A percentile compares a stretch with the other conserved stretches of the same genome.
Evolutionary conservation across 164 flowering plant genomes (phyloP).

Genomic region (Aristolochia californica): DNA sequence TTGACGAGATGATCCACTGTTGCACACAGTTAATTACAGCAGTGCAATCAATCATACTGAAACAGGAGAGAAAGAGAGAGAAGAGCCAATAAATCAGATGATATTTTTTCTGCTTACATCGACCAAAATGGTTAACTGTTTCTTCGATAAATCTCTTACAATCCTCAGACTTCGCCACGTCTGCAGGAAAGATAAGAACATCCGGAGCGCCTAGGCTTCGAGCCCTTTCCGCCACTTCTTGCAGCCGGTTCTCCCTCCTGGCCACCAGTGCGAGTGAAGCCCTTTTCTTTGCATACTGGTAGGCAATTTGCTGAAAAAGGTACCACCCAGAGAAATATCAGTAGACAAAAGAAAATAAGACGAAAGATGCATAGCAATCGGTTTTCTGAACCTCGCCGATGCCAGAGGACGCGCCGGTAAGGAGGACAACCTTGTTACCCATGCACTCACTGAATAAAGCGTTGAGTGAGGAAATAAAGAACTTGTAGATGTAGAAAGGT

Average conservation of each 20-base stretch:
- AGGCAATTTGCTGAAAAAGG: constrained; percentile 37
- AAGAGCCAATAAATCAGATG: no score
- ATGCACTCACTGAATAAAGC: constrained; percentile 2
- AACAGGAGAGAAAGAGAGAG: no score
- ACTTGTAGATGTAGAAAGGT: constrained; percentile 2
- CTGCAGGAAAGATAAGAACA: constrained; percentile 29
- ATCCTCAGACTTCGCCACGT: constrained; percentile 41
- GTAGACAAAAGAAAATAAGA: no score
- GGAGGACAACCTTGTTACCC: constrained; percentile 9
- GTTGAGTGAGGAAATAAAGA: constrained; percentile 2
- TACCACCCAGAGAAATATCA: background rate
- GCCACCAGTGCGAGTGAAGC: constrained; percentile 49
- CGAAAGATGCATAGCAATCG: background rate
- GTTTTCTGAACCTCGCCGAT: constrained; percentile 9
- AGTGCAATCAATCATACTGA: no score
- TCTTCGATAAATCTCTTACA: constrained; percentile 33
- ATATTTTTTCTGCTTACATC: constrained; percentile 28
- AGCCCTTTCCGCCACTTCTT: constrained; percentile 30
- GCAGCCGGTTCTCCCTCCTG: constrained; percentile 39
- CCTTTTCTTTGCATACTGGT: constrained; percentile 53
- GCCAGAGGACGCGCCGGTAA: constrained; percentile 14
- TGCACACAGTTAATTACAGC: constrained; percentile 1
- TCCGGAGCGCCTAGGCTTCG: constrained; percentile 40
- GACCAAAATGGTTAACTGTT: constrained; percentile 36
- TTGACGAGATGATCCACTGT: constrained; percentile 79